phyloP scores from a whole-genome alignment of 192 early-diverging fungal species.

The Linnemannia exigua region DNA sequence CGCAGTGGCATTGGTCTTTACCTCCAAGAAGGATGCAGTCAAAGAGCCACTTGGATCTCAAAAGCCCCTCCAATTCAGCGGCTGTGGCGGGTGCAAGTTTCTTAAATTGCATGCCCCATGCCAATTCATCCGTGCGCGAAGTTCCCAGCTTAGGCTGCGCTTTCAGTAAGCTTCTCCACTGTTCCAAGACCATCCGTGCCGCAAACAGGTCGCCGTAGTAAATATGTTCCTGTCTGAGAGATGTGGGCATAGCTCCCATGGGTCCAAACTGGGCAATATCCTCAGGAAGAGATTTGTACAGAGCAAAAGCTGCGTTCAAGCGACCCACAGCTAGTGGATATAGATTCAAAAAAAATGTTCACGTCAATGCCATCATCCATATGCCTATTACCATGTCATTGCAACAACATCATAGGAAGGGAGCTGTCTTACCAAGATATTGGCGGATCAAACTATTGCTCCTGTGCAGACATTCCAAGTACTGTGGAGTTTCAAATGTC shows the following conservation, averaged over 20 bases:
- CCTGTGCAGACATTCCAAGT: conserved; percentile 30
- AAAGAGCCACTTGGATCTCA: conserved; percentile 43
- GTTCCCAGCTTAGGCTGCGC: background rate
- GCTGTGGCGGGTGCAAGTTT: background rate
- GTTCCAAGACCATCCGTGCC: conserved; percentile 23
- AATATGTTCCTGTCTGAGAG: conserved; percentile 23
- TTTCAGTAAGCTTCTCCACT: conserved; percentile 18
- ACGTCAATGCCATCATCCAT: background rate
- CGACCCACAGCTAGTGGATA: conserved; percentile 22
- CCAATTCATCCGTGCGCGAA: background rate
- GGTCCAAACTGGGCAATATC: conserved; percentile 19
- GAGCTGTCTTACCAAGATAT: conserved; percentile 23
- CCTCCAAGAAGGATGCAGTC: conserved; percentile 36
- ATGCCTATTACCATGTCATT: background rate
- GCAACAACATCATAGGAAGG: background rate
- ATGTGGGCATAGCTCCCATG: background rate
- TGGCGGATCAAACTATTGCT: conserved; percentile 33
- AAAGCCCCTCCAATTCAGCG: background rate
- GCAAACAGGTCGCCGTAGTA: conserved; percentile 39
- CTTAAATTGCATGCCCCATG: conserved; percentile 33
- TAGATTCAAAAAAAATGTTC: background rate
- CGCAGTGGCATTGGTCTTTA: background rate
- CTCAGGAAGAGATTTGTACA: conserved; percentile 31
- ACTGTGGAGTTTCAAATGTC: conserved; percentile 22
- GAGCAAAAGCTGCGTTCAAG: conserved; percentile 30